These are phyloP conservation scores for Alternaria viburni DNA, from an alignment of 2,329 filamentous ascomycete species.

Conservation along the genomic window DNA sequence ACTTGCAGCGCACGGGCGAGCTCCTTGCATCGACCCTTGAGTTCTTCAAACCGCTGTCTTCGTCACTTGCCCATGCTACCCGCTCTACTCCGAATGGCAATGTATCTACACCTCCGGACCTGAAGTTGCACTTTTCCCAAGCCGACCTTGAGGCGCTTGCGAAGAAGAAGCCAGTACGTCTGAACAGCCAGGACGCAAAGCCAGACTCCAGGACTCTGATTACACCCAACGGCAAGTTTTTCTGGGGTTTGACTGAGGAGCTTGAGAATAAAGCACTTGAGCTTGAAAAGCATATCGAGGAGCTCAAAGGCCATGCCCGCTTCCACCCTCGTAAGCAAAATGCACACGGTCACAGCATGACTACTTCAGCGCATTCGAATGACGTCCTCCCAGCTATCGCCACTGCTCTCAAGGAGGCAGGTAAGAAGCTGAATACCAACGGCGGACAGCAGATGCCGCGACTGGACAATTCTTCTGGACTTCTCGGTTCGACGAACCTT, in stretches of 20 bases:
- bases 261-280: constrained; percentile 74
- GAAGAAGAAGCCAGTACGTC: constrained; percentile 61
- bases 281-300: constrained; percentile 62
- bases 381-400: constrained; percentile 45
- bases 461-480: constrained; percentile 29
- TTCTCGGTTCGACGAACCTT: constrained; percentile 30
- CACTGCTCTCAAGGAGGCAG: constrained; percentile 45
- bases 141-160: constrained; percentile 57
- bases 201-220: constrained; percentile 67
- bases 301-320: constrained; percentile 33
- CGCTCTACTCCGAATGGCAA: constrained; percentile 25
- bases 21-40: constrained; percentile 49
- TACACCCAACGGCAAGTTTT: constrained; percentile 76
- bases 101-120: constrained; percentile 40
- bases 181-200: constrained; percentile 52
- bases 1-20: constrained; percentile 48
- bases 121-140: constrained; percentile 47
- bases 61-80: constrained; percentile 41
- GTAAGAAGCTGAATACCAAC: constrained; percentile 40
- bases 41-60: constrained; percentile 52
- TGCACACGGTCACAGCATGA: constrained; percentile 18
- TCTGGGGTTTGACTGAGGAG: constrained; percentile 72
- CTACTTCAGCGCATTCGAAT: constrained; percentile 28
- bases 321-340: constrained; percentile 40
- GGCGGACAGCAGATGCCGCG: constrained; percentile 33